phyloP scores from a whole-genome alignment of 148 eudicot genomes.

The Fagopyrum esculentum region DNA sequence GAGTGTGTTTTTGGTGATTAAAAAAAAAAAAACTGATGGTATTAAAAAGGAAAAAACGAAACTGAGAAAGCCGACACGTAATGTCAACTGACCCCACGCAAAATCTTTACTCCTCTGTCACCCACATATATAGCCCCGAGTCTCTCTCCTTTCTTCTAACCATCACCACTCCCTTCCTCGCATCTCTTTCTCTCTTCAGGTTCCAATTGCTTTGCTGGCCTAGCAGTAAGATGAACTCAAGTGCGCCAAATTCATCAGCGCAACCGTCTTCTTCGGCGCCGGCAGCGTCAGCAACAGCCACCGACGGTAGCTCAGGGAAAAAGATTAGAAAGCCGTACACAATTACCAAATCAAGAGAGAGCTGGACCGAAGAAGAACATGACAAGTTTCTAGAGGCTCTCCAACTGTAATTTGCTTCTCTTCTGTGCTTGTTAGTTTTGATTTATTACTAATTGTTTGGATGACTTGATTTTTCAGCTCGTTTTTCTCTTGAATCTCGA shows the following conservation, averaged over 20 bases:
- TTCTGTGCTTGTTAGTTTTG: background rate
- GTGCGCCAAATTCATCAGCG: conserved; percentile 7
- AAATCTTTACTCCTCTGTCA: conserved; percentile 2
- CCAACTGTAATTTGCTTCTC: conserved; percentile 2
- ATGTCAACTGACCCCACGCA: conserved; percentile 5
- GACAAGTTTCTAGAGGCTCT: conserved; percentile 70
- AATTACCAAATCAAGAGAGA: conserved; percentile 61
- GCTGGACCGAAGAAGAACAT: conserved; percentile 70
- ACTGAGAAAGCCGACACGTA: background rate
- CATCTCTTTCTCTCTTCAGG: background rate
- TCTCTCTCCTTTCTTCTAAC: conserved; percentile 10
- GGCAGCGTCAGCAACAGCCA: conserved; percentile 12
- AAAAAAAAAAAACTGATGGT: too few species aligned
- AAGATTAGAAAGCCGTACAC: conserved; percentile 58
- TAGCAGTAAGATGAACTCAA: background rate
- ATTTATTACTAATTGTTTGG: background rate
- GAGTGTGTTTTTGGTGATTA: too few species aligned
- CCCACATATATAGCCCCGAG: background rate
- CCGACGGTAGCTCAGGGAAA: conserved; percentile 30
- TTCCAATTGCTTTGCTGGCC: background rate
- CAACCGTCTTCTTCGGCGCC: conserved; percentile 10
- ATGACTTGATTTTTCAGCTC: background rate
- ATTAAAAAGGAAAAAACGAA: background rate
- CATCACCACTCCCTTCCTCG: conserved; percentile 5
- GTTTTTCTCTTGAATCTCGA: background rate